Evolutionary conservation across 1,139 yeast species (phyloP).

Genomic region (Pichia kudriavzevii): DNA sequence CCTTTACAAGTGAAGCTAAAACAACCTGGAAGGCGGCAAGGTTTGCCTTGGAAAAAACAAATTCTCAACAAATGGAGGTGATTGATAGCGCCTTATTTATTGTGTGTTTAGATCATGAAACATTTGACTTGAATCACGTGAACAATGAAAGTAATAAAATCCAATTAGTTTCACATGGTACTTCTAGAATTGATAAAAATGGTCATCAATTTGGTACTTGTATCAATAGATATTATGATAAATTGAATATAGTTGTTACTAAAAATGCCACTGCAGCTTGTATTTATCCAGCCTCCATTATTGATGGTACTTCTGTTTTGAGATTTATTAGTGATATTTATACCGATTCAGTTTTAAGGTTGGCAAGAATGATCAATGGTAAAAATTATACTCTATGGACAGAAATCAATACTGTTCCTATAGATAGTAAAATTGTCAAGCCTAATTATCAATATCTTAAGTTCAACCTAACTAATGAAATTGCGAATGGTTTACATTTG

Average conservation of each 20-base stretch:
- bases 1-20: conserved; percentile 62
- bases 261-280: conserved; percentile 68
- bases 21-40: conserved; percentile 58
- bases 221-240: conserved; percentile 75
- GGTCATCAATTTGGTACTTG: conserved; percentile 70
- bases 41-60: conserved; percentile 38
- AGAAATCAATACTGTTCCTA: conserved; percentile 30
- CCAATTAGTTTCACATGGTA: conserved; percentile 55
- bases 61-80: conserved; percentile 36
- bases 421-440: conserved; percentile 31
- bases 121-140: conserved; percentile 27
- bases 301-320: conserved; percentile 70
- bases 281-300: conserved; percentile 69
- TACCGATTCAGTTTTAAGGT: conserved; percentile 63
- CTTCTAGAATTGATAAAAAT: conserved; percentile 44
- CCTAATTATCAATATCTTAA: conserved; percentile 38
- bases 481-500: conserved; percentile 46
- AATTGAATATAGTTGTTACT: conserved; percentile 61
- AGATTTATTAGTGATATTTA: conserved; percentile 69
- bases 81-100: conserved; percentile 64
- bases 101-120: conserved; percentile 52
- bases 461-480: conserved; percentile 44
- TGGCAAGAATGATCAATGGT: conserved; percentile 66
- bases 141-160: conserved; percentile 43
- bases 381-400: conserved; percentile 62